Base-by-base conservation (phyloP, 2,329 filamentous ascomycete genomes). In the Penicillium nordicum region DNA sequence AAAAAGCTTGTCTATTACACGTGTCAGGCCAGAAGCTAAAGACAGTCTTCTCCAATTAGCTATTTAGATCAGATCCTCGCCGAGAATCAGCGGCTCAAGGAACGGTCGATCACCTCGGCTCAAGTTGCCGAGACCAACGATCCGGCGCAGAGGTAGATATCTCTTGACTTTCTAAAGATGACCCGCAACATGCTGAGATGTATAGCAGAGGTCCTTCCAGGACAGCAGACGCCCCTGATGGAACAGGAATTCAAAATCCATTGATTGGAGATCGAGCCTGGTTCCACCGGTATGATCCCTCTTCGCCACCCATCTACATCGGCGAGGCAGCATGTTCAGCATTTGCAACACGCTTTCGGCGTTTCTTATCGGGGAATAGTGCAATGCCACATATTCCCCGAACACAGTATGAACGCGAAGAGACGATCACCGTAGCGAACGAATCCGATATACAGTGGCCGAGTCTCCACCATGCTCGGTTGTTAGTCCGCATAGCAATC, bases 241-340 rank as follows among this genome's bases (percentile, higher is more conserved):
- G 68, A 27, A 68, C 69, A 14, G 67, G 66, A 12, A 67, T 71
- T 36, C 66, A 68, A 40, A 73, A 72, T 48, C 70, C 69, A 3
- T 43, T 74, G 4, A 68, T 72, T 23, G 71, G 72, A 34, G 72
- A 74, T 36, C 66, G 70, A 16, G 68, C 69, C 37, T 75, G 69
- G 73, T 74, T 73, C 53, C 69, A 73, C 41, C 65, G 65, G 10
- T 71, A 73, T 44, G 70, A 72, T 50, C 64, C 70, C 3, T 72
- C 68, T 6, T 69, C 67, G 36, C 71, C 70, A n/a, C 70, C 70
- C 14, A 70, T 72, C 43, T 74, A 74, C 53, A 67, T 74, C 40
- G 70, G 72, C 25, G 73, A 75, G 59, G 73, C 72, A 32, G 72
- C 72, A 23, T 74, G 72, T 54, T 74, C 72, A 16, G 73, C 73